These are phyloP conservation scores for Litchi chinensis DNA, from an alignment of 345 rosid genomes.

Conservation along the genomic window DNA sequence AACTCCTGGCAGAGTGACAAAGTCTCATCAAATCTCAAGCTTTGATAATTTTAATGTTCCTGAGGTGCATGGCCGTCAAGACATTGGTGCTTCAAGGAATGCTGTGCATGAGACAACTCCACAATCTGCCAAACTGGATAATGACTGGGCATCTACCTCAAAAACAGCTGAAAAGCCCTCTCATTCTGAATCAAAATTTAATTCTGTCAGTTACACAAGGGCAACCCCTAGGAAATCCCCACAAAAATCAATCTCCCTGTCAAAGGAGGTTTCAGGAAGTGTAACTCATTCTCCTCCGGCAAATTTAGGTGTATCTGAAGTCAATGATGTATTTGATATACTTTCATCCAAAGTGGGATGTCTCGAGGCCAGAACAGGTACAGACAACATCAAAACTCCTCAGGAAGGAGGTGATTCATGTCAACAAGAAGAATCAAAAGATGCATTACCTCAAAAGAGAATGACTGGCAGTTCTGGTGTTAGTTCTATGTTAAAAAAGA, in stretches of 20 bases:
- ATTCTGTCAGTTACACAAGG: constrained; percentile 48
- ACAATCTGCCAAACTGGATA: constrained; percentile 20
- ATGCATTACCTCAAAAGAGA: constrained; percentile 40
- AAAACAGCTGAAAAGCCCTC: constrained; percentile 36
- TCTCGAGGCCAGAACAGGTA: constrained; percentile 19
- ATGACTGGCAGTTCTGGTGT: constrained; percentile 34
- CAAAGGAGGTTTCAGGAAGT: constrained; percentile 32
- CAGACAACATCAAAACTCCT: constrained; percentile 34
- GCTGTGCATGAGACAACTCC: constrained; percentile 35
- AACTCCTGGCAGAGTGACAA: constrained; percentile 35
- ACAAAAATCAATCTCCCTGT: constrained; percentile 30
- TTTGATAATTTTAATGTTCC: constrained; percentile 25
- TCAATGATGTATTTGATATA: constrained; percentile 21
- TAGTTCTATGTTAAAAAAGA: constrained; percentile 35
- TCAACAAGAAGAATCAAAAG: constrained; percentile 31
- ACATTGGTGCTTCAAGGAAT: constrained; percentile 16
- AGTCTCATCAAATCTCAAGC: constrained; percentile 31
- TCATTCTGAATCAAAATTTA: constrained; percentile 24
- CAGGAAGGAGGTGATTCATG: constrained; percentile 29
- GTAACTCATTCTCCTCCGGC: constrained; percentile 30
- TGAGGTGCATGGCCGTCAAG: constrained; percentile 28
- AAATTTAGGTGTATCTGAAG: constrained; percentile 20
- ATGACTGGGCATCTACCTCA: constrained; percentile 30
- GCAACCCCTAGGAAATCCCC: constrained; percentile 45
- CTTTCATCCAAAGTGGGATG: constrained; percentile 37